These are phyloP conservation scores for Hysterium pulicare DNA, from an alignment of 2,329 filamentous ascomycete species.

Conservation along the genomic window DNA sequence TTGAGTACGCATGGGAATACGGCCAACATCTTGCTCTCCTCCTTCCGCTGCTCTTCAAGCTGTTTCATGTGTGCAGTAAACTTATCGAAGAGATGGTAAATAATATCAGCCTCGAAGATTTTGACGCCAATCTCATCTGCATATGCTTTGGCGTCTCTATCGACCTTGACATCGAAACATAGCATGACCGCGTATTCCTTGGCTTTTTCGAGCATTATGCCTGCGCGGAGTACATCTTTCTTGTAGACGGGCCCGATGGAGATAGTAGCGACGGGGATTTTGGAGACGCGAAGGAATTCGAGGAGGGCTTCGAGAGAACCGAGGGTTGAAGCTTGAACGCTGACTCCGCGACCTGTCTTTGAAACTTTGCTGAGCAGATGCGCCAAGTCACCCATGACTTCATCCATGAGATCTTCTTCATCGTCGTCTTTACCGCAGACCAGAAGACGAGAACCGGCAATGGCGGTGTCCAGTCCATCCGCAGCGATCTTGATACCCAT, in stretches of 20 bases:
- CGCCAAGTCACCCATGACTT: slow-evolving; percentile 92
- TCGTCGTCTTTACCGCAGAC: slow-evolving; percentile 95
- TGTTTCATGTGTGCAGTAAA: slow-evolving; percentile 94
- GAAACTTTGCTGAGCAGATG: slow-evolving; percentile 87
- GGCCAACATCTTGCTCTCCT: slow-evolving; percentile 90
- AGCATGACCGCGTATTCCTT: slow-evolving; percentile 98
- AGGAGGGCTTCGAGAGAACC: slow-evolving; percentile 94
- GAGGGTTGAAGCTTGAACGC: slow-evolving; percentile 93
- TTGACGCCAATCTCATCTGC: slow-evolving; percentile 94
- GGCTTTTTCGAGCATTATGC: slow-evolving; percentile 92
- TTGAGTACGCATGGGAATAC: slow-evolving; percentile 94
- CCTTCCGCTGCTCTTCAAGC: slow-evolving; percentile 86
- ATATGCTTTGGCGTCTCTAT: slow-evolving; percentile 89
- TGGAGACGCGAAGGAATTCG: slow-evolving; percentile 91
- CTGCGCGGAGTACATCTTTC: slow-evolving; percentile 90
- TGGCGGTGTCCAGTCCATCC: slow-evolving; percentile 90
- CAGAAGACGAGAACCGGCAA: slow-evolving; percentile 90
- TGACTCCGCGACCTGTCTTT: slow-evolving; percentile 89
- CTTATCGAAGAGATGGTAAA: slow-evolving; percentile 95
- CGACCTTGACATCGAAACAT: slow-evolving; percentile 98
- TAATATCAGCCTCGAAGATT: slow-evolving; percentile 98
- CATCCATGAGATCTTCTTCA: slow-evolving; percentile 93
- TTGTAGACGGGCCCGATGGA: slow-evolving; percentile 97
- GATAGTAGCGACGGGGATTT: slow-evolving; percentile 97
- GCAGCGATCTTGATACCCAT: slow-evolving; percentile 98